Evolutionary conservation across 352 stramenopile species (phyloP).

Genomic region (Saprolegnia diclina): DNA sequence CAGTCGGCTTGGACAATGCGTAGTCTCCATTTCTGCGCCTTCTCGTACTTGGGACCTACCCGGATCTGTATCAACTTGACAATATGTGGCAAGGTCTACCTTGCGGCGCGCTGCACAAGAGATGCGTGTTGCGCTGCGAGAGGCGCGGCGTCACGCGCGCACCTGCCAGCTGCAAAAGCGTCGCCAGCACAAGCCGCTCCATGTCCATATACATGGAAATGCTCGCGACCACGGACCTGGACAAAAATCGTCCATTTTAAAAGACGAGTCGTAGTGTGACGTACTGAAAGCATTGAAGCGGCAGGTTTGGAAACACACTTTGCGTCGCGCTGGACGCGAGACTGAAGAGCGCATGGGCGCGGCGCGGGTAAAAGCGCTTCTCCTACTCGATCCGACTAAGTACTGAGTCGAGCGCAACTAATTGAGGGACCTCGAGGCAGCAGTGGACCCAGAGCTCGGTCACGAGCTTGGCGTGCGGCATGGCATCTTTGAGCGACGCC

Average conservation of each 20-base stretch:
- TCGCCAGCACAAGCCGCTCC: constrained; percentile 53
- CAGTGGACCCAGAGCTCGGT: constrained; percentile 72
- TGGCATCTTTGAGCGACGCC: constrained; percentile 14
- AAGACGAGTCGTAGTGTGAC: not conserved
- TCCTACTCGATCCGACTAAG: constrained; percentile 38
- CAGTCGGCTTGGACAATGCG: constrained; percentile 54
- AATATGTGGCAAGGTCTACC: constrained; percentile 30
- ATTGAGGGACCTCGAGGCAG: constrained; percentile 47
- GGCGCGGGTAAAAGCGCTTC: constrained; percentile 27
- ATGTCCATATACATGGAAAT: constrained; percentile 59
- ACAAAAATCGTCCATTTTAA: not conserved
- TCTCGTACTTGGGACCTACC: constrained; percentile 43
- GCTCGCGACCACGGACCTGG: constrained; percentile 36
- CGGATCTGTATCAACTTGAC: not conserved
- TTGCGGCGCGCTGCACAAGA: constrained; percentile 48
- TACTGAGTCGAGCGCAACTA: constrained; percentile 48
- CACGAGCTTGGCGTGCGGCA: constrained; percentile 43
- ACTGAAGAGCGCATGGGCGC: constrained; percentile 18
- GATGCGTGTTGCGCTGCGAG: constrained; percentile 52
- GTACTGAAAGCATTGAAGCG: constrained; percentile 43
- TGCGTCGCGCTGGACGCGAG: not conserved
- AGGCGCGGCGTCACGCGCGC: constrained; percentile 48
- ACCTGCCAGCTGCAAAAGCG: constrained; percentile 51
- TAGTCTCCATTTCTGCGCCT: constrained; percentile 47
- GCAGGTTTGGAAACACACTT: constrained; percentile 31